Evolutionary conservation across 148 eudicot species (phyloP).

Genomic region (Spergularia marina): DNA sequence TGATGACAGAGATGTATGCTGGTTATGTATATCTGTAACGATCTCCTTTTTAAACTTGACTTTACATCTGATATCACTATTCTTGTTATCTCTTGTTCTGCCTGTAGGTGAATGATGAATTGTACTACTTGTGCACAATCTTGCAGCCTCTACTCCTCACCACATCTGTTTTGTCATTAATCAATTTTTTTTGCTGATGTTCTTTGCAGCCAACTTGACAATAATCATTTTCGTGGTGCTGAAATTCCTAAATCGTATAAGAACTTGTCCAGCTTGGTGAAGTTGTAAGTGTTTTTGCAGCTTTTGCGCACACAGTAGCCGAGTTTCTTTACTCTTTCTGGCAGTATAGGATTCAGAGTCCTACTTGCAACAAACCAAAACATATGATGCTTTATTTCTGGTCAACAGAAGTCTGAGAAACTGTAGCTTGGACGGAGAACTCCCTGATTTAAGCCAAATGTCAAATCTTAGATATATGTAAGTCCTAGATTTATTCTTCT

Average conservation of each 20-base stretch:
- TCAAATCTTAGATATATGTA: constrained; percentile 62
- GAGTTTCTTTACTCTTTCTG: too few relatives aligned
- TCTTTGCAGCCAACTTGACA: constrained; percentile 69
- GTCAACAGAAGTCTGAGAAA: constrained; percentile 80
- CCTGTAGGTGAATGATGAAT: not conserved
- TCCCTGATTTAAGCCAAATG: constrained; percentile 69
- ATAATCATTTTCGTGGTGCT: constrained; percentile 57
- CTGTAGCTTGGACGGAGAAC: constrained; percentile 65
- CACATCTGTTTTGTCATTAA: not conserved
- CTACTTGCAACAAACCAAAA: not conserved
- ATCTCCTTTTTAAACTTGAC: too few relatives aligned
- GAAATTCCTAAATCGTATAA: constrained; percentile 55
- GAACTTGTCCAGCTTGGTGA: constrained; percentile 53
- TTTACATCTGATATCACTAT: too few relatives aligned
- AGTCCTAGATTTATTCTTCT: constrained; percentile 25
- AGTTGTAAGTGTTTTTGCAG: constrained; percentile 48
- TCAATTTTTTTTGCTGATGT: not conserved
- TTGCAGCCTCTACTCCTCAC: not conserved
- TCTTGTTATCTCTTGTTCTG: too few relatives aligned
- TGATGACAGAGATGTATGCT: not conserved
- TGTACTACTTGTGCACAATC: not conserved
- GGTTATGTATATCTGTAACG: too few relatives aligned
- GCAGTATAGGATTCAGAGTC: not conserved
- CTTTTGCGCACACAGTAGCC: not conserved
- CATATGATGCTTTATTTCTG: constrained; percentile 15